Percentiles rank a stretch among this genome's conserved stretches.
These are phyloP conservation scores for Teratosphaeria gauchensis DNA, from an alignment of 2,329 filamentous ascomycete species.

Conservation along the genomic window DNA sequence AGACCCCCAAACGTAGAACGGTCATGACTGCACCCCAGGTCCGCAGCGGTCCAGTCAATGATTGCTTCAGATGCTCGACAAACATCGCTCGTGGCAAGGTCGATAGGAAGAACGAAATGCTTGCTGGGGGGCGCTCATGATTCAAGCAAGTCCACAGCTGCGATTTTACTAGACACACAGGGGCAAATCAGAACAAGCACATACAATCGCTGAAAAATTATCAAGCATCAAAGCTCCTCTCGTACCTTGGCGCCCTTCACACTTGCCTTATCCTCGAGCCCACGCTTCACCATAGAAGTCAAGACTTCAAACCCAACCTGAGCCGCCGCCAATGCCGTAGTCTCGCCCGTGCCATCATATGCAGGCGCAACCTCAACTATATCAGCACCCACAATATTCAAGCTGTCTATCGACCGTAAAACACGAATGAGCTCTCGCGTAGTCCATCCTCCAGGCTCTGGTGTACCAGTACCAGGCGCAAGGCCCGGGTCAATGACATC, in stretches of 20 bases:
- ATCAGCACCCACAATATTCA: constrained; percentile 84
- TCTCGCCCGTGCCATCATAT: constrained; percentile 72
- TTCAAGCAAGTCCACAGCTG: not conserved
- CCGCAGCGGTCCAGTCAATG: too few species aligned
- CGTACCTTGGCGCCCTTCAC: constrained; percentile 4
- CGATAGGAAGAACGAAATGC: too few species aligned
- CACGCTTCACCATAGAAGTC: constrained; percentile 61
- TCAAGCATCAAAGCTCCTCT: constrained; percentile 18
- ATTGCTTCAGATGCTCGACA: too few species aligned
- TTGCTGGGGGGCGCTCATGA: too few species aligned
- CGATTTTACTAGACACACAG: not conserved
- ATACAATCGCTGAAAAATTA: not conserved
- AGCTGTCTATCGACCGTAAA: constrained; percentile 65
- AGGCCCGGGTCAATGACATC: constrained; percentile 68
- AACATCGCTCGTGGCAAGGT: too few species aligned
- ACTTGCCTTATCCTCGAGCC: constrained; percentile 31
- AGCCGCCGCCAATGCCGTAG: constrained; percentile 71
- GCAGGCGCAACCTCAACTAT: constrained; percentile 81
- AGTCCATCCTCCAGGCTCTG: constrained; percentile 85
- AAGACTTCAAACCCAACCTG: constrained; percentile 82
- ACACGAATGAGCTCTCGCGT: constrained; percentile 80
- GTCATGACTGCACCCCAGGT: too few species aligned
- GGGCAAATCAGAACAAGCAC: not conserved
- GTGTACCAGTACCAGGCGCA: constrained; percentile 60
- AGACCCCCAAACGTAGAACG: too few species aligned